These are phyloP conservation scores for Withania somnifera DNA, from an alignment of 305 asterid genomes.

Conservation along the genomic window DNA sequence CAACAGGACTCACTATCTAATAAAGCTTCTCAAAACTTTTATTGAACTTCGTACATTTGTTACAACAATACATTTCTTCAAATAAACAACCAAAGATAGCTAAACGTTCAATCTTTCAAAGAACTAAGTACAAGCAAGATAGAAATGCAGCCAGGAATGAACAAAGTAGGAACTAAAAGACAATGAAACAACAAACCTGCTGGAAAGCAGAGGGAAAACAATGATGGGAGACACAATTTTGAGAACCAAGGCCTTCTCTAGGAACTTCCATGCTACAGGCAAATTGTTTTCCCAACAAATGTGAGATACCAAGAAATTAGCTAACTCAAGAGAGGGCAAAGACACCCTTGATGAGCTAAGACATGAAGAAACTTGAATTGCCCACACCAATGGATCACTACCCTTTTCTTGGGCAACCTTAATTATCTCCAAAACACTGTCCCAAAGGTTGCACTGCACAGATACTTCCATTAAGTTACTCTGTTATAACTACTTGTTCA, in stretches of 20 bases:
- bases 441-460: constrained; percentile 38
- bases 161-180: too few species aligned
- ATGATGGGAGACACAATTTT: constrained; percentile 73
- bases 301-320: constrained; percentile 61
- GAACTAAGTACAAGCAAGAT: background rate
- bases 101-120: background rate
- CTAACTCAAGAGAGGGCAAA: constrained; percentile 65
- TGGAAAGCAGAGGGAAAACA: constrained; percentile 73
- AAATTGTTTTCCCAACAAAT: constrained; percentile 93
- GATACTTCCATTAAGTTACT: constrained; percentile 31
- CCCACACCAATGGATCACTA: constrained; percentile 71
- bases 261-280: constrained; percentile 80
- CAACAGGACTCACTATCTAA: background rate
- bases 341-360: constrained; percentile 55
- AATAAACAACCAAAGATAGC: background rate
- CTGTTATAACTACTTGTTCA: constrained; percentile 11
- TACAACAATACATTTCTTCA: background rate
- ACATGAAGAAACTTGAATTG: constrained; percentile 62
- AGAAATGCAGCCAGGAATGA: background rate
- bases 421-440: constrained; percentile 50
- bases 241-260: constrained; percentile 69
- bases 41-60: background rate
- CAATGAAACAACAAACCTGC: constrained; percentile 44
- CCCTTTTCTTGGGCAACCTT: constrained; percentile 65
- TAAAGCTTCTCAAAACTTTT: background rate